A percentile compares a stretch with the other conserved stretches of the same genome.
These are phyloP conservation scores for Capillidium heterosporum DNA, from an alignment of 371 early-diverging fungal species.

Conservation along the genomic window DNA sequence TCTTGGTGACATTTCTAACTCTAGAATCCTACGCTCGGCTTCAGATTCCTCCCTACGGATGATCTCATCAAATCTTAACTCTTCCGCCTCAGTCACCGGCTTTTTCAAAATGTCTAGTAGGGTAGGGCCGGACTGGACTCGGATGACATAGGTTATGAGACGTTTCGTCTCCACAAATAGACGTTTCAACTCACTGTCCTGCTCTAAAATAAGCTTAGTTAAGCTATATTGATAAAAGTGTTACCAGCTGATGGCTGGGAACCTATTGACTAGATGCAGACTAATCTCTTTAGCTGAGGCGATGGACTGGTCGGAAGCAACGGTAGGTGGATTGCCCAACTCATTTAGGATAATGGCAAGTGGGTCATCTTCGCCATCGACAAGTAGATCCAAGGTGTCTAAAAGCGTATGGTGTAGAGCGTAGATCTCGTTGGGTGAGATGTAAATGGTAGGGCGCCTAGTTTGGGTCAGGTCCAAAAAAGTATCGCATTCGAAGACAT, in stretches of 20 bases:
- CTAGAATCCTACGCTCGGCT: no score
- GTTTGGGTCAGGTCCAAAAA: constrained; percentile 67
- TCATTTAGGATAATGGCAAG: constrained; percentile 60
- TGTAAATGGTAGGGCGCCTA: constrained; percentile 70
- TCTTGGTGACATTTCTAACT: no score
- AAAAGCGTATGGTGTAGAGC: constrained; percentile 63
- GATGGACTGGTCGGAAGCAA: constrained; percentile 22
- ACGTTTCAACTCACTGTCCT: constrained; percentile 45
- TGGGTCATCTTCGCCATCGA: constrained; percentile 46
- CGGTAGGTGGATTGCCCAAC: constrained; percentile 55
- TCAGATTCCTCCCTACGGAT: constrained; percentile 17
- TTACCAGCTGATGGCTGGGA: constrained; percentile 24
- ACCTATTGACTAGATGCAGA: constrained; percentile 46
- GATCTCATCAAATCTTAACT: constrained; percentile 38
- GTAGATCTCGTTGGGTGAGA: constrained; percentile 76
- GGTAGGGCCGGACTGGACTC: constrained; percentile 59
- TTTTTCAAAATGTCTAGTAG: constrained; percentile 67
- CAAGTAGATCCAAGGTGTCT: constrained; percentile 44
- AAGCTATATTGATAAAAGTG: background rate
- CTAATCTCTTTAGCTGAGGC: constrained; percentile 29
- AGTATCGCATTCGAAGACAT: constrained; percentile 76
- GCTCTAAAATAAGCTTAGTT: constrained; percentile 20
- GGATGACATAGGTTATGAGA: constrained; percentile 56
- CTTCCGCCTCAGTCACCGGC: constrained; percentile 48
- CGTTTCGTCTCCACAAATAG: constrained; percentile 83